Conservation (phyloP, 2,329 filamentous ascomycete genomes). For the Sporothrix protearum region DNA sequence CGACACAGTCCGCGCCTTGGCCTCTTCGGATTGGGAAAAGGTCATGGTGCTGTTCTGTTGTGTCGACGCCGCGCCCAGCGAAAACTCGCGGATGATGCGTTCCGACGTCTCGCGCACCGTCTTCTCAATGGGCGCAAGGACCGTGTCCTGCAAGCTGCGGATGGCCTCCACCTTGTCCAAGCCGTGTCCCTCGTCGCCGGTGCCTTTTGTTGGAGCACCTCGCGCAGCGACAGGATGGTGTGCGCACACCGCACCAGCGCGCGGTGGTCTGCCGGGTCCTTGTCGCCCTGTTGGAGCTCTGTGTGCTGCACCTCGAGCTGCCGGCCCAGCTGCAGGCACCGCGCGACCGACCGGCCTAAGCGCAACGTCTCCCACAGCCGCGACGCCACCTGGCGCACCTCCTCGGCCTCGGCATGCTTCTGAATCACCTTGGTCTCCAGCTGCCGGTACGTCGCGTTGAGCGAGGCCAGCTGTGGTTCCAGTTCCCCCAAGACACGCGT, state of each 20-base stretch:
- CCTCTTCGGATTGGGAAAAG: slow-evolving; percentile 67
- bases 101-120: slow-evolving; percentile 70
- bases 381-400: slow-evolving; percentile 72
- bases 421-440: slow-evolving; percentile 77
- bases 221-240: slow-evolving; percentile 71
- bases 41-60: slow-evolving; percentile 48
- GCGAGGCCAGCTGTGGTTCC: slow-evolving; percentile 71
- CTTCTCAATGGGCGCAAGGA: slow-evolving; percentile 69
- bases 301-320: slow-evolving; percentile 83
- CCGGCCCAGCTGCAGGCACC: slow-evolving; percentile 76
- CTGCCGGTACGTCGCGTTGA: slow-evolving; percentile 84
- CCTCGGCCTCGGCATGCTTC: slow-evolving; percentile 80
- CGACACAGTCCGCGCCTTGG: slow-evolving; percentile 68
- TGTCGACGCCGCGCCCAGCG: slow-evolving; percentile 54
- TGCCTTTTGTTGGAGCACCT: slow-evolving; percentile 64
- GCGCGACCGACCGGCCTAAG: slow-evolving; percentile 69
- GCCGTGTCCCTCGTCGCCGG: slow-evolving; percentile 70
- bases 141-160: slow-evolving; percentile 61
- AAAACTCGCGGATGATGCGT: slow-evolving; percentile 79
- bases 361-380: slow-evolving; percentile 76
- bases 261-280: slow-evolving; percentile 54
- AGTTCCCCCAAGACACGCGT: slow-evolving; percentile 69
- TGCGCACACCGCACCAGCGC: slow-evolving; percentile 79
- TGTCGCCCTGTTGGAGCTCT: slow-evolving; percentile 43
- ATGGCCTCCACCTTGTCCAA: slow-evolving; percentile 72